Base-by-base conservation (phyloP, 768 basidiomycete genomes). In the Mycena galopus region DNA sequence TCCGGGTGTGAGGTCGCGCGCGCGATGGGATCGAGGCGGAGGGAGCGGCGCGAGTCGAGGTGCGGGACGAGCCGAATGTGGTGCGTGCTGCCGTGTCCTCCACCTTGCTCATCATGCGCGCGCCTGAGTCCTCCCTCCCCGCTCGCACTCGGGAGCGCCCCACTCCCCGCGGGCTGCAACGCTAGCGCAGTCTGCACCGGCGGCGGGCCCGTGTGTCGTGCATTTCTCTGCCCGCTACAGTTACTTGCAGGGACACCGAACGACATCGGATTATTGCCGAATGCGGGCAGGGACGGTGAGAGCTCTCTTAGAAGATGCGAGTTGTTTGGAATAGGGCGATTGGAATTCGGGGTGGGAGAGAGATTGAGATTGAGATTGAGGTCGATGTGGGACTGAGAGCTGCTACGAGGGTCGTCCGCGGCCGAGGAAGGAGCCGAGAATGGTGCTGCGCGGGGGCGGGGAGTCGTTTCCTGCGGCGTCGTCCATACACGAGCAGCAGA, bases 31-130 rank as follows among this genome's bases (percentile, higher is more conserved):
- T 98, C 97, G 84, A 98, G 98, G 73, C 92, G 91, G 25, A 98
- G 91, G 1, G 94, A 94, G 63, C 96, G 92, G 19, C 94, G 90
- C 25, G 93, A 91, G 81, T 98, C 97, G 78, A 99, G 91, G 78
- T 98, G 96, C 16, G 97, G 97, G 12, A 98, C 97, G 64, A 99
- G 92, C 21, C 96, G 93, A 78, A 98, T 95, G 73, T 95, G 93
- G 78, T 94, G 92, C 6, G 86, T 11, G 32, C 73, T 56, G 58
- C 33, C 16, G 33, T 7, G 7, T 21, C 57, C 57, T 1, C 70
- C 73, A 27, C n/a, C n/a, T n/a, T n/a, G n/a, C n/a, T n/a, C n/a
- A n/a, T n/a, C n/a, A n/a, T n/a, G n/a, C n/a, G n/a, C n/a, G n/a
- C n/a, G n/a, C n/a, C n/a, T n/a, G n/a, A n/a, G n/a, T n/a, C n/a